Evolutionary conservation across 352 stramenopile species (phyloP), one percentile per base, ranked within the genome.

Genomic region (Stephanocyclus meneghinianus): DNA sequence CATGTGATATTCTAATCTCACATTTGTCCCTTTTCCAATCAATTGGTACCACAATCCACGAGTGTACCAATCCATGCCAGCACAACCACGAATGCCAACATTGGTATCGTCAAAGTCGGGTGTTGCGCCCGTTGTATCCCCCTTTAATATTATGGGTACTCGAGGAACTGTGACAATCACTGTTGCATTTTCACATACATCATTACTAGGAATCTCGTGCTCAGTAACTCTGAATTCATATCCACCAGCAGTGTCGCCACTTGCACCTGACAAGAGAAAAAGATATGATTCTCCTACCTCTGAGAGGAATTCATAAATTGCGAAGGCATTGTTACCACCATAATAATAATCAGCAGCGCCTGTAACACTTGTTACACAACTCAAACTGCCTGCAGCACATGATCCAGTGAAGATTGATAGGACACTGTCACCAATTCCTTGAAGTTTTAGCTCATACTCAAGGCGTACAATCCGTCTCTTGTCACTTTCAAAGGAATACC

Each of bases 401-500:
- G 67, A n/a, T 45, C 56, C 67, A 30, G 40, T 60, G 26, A 44
- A 75, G 15, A 75, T 15, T n/a, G 53, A 59, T 10, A 75, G 26
- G 1, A 35, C 42, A 68, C 67, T 75, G 8, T 75, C 44, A 9
- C 57, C 57, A 10, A 45, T 50, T 37, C 16, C 42, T 68, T 48
- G 30, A 40, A 45, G 2, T 7, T 59, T 56, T 9, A 75, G 67
- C 42, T 75, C 4, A 21, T 75, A 75, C 37, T 68, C 67, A 50
- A 68, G 18, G 7, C 55, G 4, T 10, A 75, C 44, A 42, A 68
- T 53, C 15, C 26, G 2, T 15, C 55, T n/a, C 16, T 50, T 64
- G 16, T 40, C n/a, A 48, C 67, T 75, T 42, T 48, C 7, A n/a
- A 75, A 68, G 2, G 18, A 62, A 68, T 75, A 75, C 67, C 67